phyloP scores from a whole-genome alignment of 106 monocot species.

The Dendrobium nobile region DNA sequence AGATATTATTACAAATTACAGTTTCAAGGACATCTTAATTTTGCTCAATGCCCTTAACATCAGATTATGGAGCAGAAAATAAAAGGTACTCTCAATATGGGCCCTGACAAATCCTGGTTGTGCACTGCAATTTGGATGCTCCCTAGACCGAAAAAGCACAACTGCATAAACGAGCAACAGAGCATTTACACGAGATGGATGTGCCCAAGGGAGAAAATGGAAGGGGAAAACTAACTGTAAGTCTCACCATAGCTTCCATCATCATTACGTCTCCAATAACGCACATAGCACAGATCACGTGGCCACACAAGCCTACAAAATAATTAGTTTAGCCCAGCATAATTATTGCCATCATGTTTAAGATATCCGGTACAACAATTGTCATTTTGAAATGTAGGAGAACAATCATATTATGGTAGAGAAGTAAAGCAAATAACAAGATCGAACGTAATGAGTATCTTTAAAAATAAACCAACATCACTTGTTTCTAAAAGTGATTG shows the following conservation, averaged over 20 bases:
- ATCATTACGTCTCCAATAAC: constrained; percentile 96
- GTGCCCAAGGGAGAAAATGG: background rate
- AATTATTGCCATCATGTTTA: background rate
- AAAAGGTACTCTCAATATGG: constrained; percentile 64
- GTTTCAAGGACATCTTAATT: background rate
- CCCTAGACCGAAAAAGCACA: constrained; percentile 84
- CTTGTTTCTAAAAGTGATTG: background rate
- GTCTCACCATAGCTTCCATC: constrained; percentile 94
- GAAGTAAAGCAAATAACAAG: background rate
- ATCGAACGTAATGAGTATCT: background rate
- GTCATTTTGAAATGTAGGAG: background rate
- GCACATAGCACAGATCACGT: constrained; percentile 95
- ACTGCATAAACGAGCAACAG: constrained; percentile 37
- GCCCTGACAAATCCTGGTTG: constrained; percentile 91
- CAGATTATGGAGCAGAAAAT: constrained; percentile 2
- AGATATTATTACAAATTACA: background rate
- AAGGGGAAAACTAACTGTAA: constrained; percentile 3
- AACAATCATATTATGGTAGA: background rate
- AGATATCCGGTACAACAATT: background rate
- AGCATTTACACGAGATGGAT: constrained; percentile 6
- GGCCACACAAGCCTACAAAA: constrained; percentile 85
- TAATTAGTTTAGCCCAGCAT: background rate
- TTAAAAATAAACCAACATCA: background rate
- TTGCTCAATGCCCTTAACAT: background rate
- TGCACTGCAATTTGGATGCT: constrained; percentile 65